Conservation (phyloP, 108 stramenopile species). For the Nitzschia sp. region DNA sequence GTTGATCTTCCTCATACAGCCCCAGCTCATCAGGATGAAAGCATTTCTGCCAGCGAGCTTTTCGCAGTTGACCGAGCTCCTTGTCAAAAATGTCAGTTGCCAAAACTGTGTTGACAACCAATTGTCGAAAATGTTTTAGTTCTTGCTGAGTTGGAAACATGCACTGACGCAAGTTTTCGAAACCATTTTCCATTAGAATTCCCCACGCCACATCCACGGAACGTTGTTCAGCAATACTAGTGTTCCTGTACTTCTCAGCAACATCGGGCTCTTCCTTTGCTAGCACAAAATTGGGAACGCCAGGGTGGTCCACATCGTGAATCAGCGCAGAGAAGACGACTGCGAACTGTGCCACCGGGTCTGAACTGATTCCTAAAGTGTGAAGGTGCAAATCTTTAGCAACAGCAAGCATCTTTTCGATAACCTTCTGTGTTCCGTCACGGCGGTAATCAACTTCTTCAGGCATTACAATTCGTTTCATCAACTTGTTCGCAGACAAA, state of each 20-base stretch:
- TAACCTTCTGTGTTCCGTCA: slow-evolving; percentile 10
- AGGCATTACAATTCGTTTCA: slow-evolving; percentile 34
- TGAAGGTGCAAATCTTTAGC: slow-evolving; percentile 7
- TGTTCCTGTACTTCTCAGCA: slow-evolving; percentile 26
- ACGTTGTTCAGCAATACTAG: slow-evolving; percentile 38
- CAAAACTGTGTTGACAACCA: slow-evolving; percentile 23
- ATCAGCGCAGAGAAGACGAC: slow-evolving; percentile 45
- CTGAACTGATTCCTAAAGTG: slow-evolving; percentile 42
- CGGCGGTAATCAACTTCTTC: slow-evolving; percentile 19
- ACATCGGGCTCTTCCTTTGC: slow-evolving; percentile 22
- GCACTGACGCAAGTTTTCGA: slow-evolving; percentile 10
- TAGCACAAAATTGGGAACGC: slow-evolving; percentile 30
- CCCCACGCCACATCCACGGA: slow-evolving; percentile 36
- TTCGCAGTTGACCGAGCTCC: slow-evolving; percentile 12
- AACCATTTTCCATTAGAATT: slow-evolving; percentile 33
- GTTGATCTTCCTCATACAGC: slow-evolving; percentile 1
- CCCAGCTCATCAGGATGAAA: slow-evolving; percentile 7
- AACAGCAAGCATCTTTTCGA: slow-evolving; percentile 24
- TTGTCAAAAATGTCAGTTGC: slow-evolving; percentile 27
- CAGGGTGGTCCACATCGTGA: slow-evolving; percentile 45
- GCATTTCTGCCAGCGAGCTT: slow-evolving; percentile 26
- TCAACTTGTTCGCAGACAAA: slow-evolving; percentile 42
- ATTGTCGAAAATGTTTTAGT: slow-evolving; percentile 19
- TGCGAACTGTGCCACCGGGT: slow-evolving; percentile 44
- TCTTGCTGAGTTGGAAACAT: slow-evolving; percentile 6